phyloP scores from a whole-genome alignment of 495 filamentous ascomycete genomes.

The Penicillium alfredii region DNA sequence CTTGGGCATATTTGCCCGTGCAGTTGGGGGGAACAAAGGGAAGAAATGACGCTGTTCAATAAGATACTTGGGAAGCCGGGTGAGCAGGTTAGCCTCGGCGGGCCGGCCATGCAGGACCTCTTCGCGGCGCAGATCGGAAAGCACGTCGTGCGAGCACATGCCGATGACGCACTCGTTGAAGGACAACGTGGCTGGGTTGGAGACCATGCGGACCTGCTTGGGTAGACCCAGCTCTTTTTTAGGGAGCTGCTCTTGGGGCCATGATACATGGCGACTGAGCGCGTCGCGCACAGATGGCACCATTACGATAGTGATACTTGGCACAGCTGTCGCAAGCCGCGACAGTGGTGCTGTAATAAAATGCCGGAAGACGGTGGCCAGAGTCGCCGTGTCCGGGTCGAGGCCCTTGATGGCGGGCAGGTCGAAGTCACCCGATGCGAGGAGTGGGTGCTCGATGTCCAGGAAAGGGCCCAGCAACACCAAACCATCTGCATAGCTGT shows the following conservation, averaged over 20 bases:
- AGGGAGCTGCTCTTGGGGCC: conserved; percentile 78
- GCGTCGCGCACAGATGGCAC: conserved; percentile 85
- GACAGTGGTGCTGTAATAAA: conserved; percentile 64
- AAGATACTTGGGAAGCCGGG: conserved; percentile 62
- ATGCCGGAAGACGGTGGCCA: conserved; percentile 77
- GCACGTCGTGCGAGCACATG: conserved; percentile 74
- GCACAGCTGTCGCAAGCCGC: conserved; percentile 58
- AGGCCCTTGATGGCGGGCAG: conserved; percentile 64
- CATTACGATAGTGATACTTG: conserved; percentile 72
- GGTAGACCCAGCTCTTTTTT: conserved; percentile 67
- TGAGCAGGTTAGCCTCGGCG: conserved; percentile 52
- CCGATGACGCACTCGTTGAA: conserved; percentile 80
- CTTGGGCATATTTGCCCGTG: conserved; percentile 60
- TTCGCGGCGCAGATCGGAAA: conserved; percentile 72
- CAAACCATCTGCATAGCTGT: conserved; percentile 69
- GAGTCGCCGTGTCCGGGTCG: conserved; percentile 69
- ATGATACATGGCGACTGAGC: conserved; percentile 74
- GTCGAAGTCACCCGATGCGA: conserved; percentile 85
- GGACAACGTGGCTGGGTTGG: conserved; percentile 80
- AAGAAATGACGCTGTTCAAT: conserved; percentile 87
- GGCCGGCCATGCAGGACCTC: conserved; percentile 60
- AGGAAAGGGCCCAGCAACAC: conserved; percentile 83
- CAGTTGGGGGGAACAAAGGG: conserved; percentile 76
- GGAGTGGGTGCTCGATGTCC: conserved; percentile 83
- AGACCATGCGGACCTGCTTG: conserved; percentile 68